Evolutionary conservation across 306 rosid genomes (phyloP), one percentile per base, ranked within the genome.

Genomic region (Potentilla sterilis): DNA sequence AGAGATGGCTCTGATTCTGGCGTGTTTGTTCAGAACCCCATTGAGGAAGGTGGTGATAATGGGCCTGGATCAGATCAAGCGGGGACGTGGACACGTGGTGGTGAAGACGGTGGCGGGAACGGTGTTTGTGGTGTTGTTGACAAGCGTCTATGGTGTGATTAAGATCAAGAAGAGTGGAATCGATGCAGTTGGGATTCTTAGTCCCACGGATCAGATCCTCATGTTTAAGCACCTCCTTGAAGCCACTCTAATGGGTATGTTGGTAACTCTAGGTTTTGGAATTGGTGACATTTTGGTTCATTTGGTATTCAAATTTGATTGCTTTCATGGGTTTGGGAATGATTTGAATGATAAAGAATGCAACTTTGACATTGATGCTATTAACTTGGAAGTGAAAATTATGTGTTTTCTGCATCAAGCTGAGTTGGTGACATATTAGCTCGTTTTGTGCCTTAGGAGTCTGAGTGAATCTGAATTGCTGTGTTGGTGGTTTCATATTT

Each of bases 201-300:
- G 84, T 76, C 97, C 96, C 37, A 95, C 99, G 84, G 96, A 95
- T 95, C 98, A 95, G 90, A 86, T 95, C 83, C 98, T 95, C 70
- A 81, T 95, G 97, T 89, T 88, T 73, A 88, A 85, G 59, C 93
- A 86, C 63, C 90, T 90, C 66, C 97, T 95, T 14, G 97, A 95
- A 84, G 88, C 93, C 65, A 95, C 99, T 51, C 92, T 92, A 21
- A 84, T 92, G 97, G 99, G 99, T 95, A 32, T 28, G 4, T 70
- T 16, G 51, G 28, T 12, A 16, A 40, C 57, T 72, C 28, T 18
- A 24, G 37, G 11, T 59, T 5, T 28, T 63, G 67, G 42, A 62
- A 5, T 15, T 62, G 19, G 42, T 34, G 12, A 62, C 67, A 14
- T 15, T 73, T 15, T 18, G 24, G 44, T 40, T 42, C 10, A 40